Evolutionary conservation across 2,329 filamentous ascomycete species (phyloP).

Genomic region (Sclerotinia nivalis): DNA sequence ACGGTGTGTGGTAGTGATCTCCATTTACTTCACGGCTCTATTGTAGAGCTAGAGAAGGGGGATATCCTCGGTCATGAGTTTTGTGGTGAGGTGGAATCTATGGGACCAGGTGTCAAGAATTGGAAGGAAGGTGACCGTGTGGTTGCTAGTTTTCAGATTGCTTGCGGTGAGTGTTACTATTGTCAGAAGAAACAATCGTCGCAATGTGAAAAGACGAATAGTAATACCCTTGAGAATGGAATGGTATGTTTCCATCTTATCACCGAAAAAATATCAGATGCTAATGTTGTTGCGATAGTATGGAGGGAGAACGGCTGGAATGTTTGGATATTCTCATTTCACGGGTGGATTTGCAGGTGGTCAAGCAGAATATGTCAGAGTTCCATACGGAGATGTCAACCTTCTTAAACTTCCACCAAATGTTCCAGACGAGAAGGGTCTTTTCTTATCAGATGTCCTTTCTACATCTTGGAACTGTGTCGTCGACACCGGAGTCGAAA

Average conservation of each 20-base stretch:
- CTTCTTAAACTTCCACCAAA: conserved; percentile 74
- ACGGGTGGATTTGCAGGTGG: conserved; percentile 86
- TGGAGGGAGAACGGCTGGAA: conserved; percentile 71
- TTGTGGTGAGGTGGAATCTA: conserved; percentile 50
- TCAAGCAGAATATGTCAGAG: conserved; percentile 83
- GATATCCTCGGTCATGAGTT: conserved; percentile 58
- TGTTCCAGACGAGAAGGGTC: conserved; percentile 77
- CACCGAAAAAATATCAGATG: not conserved
- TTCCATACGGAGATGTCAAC: conserved; percentile 79
- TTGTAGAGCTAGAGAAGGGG: conserved; percentile 51
- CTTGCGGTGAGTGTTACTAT: conserved; percentile 70
- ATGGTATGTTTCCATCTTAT: conserved; percentile 48
- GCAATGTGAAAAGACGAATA: conserved; percentile 78
- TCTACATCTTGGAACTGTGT: conserved; percentile 79
- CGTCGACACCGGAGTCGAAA: conserved; percentile 78
- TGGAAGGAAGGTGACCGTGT: conserved; percentile 66
- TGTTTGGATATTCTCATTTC: conserved; percentile 75
- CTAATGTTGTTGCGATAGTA: conserved; percentile 48
- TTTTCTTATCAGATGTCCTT: conserved; percentile 81
- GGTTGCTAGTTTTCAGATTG: conserved; percentile 85
- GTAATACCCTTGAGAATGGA: conserved; percentile 67
- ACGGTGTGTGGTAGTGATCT: conserved; percentile 44
- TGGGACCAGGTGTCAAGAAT: conserved; percentile 54
- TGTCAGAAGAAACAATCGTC: conserved; percentile 78
- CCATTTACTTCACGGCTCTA: conserved; percentile 43